Conservation (phyloP, 2,329 filamentous ascomycete genomes). For the Fusarium transvaalense region DNA sequence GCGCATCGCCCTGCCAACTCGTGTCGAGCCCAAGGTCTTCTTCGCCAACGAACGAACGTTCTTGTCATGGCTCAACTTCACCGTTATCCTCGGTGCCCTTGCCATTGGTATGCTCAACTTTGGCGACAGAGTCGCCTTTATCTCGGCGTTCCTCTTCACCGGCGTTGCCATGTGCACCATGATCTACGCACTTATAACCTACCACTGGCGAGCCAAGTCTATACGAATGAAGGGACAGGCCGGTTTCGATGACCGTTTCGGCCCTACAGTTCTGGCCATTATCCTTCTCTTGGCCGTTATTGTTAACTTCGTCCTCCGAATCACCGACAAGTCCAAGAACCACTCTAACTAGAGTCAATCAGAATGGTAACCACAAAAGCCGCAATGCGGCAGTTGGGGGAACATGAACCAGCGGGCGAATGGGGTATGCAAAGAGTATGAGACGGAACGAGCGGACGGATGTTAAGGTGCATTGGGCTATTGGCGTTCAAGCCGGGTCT, state of each 20-base stretch:
- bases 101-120: conserved; percentile 99
- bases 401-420: background rate
- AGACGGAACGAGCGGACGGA: conserved; percentile 5
- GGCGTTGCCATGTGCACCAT: conserved; percentile 94
- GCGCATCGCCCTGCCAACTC: conserved; percentile 96
- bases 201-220: conserved; percentile 96
- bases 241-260: conserved; percentile 96
- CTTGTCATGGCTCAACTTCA: conserved; percentile 99
- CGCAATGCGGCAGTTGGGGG: background rate
- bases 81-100: conserved; percentile 95
- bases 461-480: conserved; percentile 25
- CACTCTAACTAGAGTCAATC: conserved; percentile 42
- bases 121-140: conserved; percentile 92
- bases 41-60: conserved; percentile 99
- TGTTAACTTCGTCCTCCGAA: conserved; percentile 92
- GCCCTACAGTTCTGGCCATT: conserved; percentile 89
- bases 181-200: conserved; percentile 93
- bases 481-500: conserved; percentile 41
- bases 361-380: conserved; percentile 1
- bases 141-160: conserved; percentile 94
- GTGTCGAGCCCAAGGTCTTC: conserved; percentile 99
- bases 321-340: conserved; percentile 61
- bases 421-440: background rate
- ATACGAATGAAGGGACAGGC: conserved; percentile 92
- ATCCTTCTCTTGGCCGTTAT: conserved; percentile 90